Conservation (phyloP, 106 monocot genomes). For the Acorus gramineus region DNA sequence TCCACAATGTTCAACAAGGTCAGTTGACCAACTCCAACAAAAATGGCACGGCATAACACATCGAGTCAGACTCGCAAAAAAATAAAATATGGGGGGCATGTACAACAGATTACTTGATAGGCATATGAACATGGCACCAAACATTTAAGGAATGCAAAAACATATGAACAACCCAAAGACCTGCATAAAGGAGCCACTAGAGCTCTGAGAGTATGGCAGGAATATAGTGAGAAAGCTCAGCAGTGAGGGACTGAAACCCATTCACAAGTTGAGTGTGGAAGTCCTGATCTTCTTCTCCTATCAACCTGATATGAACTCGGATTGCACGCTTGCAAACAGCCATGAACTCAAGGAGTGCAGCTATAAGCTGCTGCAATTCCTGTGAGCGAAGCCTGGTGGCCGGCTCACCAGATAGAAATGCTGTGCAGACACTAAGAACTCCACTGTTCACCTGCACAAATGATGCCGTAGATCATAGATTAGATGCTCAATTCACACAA, state of each 20-base stretch:
- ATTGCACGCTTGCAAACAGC: slow-evolving; percentile 98
- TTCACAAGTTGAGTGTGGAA: slow-evolving; percentile 99
- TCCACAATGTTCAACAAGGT: no score
- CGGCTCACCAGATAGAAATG: slow-evolving; percentile 94
- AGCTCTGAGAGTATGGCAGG: slow-evolving; percentile 98
- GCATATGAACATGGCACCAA: no score
- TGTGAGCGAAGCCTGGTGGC: slow-evolving; percentile 94
- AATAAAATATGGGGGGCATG: no score
- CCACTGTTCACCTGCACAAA: slow-evolving; percentile 90
- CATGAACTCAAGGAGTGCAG: slow-evolving; percentile 97
- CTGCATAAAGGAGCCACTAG: not conserved
- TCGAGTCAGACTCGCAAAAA: no score
- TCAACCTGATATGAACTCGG: slow-evolving; percentile 87
- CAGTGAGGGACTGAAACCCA: slow-evolving; percentile 95
- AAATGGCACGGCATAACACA: no score
- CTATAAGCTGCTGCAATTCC: slow-evolving; percentile 96
- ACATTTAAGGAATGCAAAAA: no score
- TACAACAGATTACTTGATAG: no score
- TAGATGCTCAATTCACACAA: no score
- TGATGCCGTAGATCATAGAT: no score
- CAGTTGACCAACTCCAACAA: no score
- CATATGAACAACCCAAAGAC: no score
- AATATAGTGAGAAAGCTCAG: slow-evolving; percentile 97
- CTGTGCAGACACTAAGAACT: slow-evolving; percentile 90
- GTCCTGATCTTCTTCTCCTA: slow-evolving; percentile 98